phyloP scores from a whole-genome alignment of 192 early-diverging fungal species.

The Coemansia nantahalensis region DNA sequence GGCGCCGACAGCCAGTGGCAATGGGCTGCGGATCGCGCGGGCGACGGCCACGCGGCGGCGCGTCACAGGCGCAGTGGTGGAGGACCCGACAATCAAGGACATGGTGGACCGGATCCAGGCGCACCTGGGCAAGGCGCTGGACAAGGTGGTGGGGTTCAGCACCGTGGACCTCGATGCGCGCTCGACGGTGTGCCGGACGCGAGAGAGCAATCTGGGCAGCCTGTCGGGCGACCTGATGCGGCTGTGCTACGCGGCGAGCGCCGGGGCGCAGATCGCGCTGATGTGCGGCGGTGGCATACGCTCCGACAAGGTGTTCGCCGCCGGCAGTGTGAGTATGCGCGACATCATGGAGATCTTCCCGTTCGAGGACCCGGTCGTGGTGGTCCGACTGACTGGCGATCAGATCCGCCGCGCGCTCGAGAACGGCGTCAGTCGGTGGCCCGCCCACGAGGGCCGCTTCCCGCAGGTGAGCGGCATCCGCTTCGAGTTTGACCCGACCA shows the following conservation, averaged over 20 bases:
- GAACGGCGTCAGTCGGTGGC: conserved; percentile 63
- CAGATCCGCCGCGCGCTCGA: conserved; percentile 64
- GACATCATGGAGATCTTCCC: conserved; percentile 68
- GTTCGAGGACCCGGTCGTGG: conserved; percentile 67
- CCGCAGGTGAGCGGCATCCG: conserved; percentile 66
- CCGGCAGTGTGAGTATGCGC: conserved; percentile 57
- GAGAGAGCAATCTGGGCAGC: conserved; percentile 64
- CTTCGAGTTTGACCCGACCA: conserved; percentile 57
- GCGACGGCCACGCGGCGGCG: conserved; percentile 50
- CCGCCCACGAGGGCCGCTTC: conserved; percentile 68
- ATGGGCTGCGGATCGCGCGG: conserved; percentile 7
- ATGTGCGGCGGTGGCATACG: conserved; percentile 65
- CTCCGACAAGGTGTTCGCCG: conserved; percentile 56
- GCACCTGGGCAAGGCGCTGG: conserved; percentile 53
- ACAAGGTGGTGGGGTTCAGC: conserved; percentile 58
- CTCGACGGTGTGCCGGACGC: conserved; percentile 54
- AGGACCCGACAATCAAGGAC: conserved; percentile 42
- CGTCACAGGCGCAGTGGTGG: conserved; percentile 35
- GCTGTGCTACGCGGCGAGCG: conserved; percentile 40
- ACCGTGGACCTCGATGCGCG: conserved; percentile 56
- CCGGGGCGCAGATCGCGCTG: conserved; percentile 48
- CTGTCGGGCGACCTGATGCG: conserved; percentile 65
- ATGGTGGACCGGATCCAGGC: conserved; percentile 51
- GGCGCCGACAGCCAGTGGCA: not conserved
- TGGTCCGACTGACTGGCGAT: conserved; percentile 59